Evolutionary conservation across 441 rosid genomes (phyloP).

Genomic region (Erodium texanum): DNA sequence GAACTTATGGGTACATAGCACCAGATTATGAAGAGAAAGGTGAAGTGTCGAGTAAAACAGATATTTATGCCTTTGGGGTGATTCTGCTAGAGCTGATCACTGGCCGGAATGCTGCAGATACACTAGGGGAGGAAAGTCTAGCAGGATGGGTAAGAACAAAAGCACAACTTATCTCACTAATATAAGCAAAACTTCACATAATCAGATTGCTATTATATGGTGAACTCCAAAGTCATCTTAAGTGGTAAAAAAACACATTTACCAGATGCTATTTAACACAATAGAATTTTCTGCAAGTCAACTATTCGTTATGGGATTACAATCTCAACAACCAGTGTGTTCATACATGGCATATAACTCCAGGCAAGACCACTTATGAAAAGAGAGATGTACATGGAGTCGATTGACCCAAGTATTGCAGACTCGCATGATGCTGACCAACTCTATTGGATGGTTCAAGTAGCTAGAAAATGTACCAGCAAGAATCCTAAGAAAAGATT

Average conservation of each 20-base stretch:
- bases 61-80: slow-evolving; percentile 47
- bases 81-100: slow-evolving; percentile 41
- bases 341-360: not conserved
- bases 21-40: slow-evolving; percentile 37
- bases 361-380: slow-evolving; percentile 35
- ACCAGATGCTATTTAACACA: too few relatives aligned
- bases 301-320: too few relatives aligned
- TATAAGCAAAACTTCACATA: not conserved
- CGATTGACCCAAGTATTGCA: slow-evolving; percentile 24
- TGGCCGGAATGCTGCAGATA: slow-evolving; percentile 22
- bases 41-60: slow-evolving; percentile 32
- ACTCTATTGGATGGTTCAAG: slow-evolving; percentile 29
- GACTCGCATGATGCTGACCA: slow-evolving; percentile 22
- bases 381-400: slow-evolving; percentile 21
- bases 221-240: too few relatives aligned
- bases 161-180: slow-evolving; percentile 1
- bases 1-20: slow-evolving; percentile 33
- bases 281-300: too few relatives aligned
- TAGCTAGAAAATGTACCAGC: slow-evolving; percentile 26
- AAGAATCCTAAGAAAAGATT: slow-evolving; percentile 30
- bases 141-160: slow-evolving; percentile 28
- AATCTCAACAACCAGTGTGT: not conserved
- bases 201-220: not conserved
- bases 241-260: too few relatives aligned
- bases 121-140: slow-evolving; percentile 16